Base-by-base conservation (phyloP, 192 early-diverging fungal genomes). In the Coemansia sp. region DNA sequence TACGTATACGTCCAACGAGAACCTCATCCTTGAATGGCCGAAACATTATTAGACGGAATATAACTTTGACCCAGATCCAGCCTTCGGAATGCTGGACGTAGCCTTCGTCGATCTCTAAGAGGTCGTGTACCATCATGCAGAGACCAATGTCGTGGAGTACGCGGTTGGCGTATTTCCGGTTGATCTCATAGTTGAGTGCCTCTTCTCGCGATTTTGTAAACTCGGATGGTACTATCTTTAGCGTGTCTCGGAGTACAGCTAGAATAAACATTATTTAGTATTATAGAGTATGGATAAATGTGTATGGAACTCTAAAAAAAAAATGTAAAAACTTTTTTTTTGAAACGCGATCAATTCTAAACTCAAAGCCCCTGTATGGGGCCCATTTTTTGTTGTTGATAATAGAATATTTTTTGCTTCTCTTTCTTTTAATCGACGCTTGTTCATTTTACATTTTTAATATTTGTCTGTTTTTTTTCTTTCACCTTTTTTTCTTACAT, bases 101-200 rank as follows among this genome's bases (percentile, higher is more conserved):
- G 41, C 90, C 93, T 49, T 98, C 95, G 72, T 91, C 91, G n/a
- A 91, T 87, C 33, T 91, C 85, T 0, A 95, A 44, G 34, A 98
- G 79, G 72, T 98, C 96, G 68, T 87, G 87, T 10, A 92, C 89
- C 9, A 91, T 86, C 52, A 98, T 92, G 77, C 96, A 97, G 4
- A 98, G 89, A 12, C 96, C 96, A 20, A 96, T 84, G 73, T 96
- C 90, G 72, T 96, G 95, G 31, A 97, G 63, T 40, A 81, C 79
- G 18, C 85, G 97, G 87, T 98, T 98, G 71, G 96, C 87, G 71
- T 94, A 98, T 76, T 97, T 98, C 61, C 85, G 72, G 85, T 98
- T 97, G 63, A 98, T 86, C 73, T 93, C 93, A 67, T 96, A 92
- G 24, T 89, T 90, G 20, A 98, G 87, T 7, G 96, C 95, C 27